Base-by-base conservation (phyloP, 257 asterid species). In the Nicotiana undulata region DNA sequence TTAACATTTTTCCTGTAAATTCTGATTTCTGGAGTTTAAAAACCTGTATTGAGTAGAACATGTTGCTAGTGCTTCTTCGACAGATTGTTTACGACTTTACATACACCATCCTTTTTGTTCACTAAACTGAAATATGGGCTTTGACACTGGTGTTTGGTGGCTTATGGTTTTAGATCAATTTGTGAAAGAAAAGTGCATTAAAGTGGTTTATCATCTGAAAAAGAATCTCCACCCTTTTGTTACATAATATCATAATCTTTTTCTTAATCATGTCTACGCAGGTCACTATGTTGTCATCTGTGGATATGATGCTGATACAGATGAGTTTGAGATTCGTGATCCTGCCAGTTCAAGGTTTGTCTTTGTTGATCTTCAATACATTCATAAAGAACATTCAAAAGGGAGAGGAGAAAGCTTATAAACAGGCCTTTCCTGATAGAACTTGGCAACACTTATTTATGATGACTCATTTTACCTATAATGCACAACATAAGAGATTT, bases 321-420 rank as follows among this genome's bases (percentile, higher is more conserved):
- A 92, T 37, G 97, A 93, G 86, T 95, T 95, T 89, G 99, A 95
- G 93, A 92, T 95, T 83, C 97, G 99, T 81, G 99, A 95, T 89
- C 99, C 99, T 53, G 95, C 97, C 81, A 91, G 97, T 91, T 89
- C 98, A 84, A 90, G 97, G 98, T 94, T 81, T 63, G 60, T 61
- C 72, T 17, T 67, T 31, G 12, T 40, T 18, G 31, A 15, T 20
- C 24, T 66, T 31, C 12, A 24, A 64, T 4, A 5, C 75, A 15
- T 31, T 1, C 2, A 66, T 5, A 56, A 56, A 56, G 20, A 17
- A 56, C 61, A 56, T 56, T 56, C 61, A 18, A 56, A 18, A 1
- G 24, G 18, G 53, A 46, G 61, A 56, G 61, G 61, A 56, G 26
- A 17, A 18, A 5, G 6, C 56, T 51, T 51, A 51, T 51, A 51